Percentiles rank a stretch among this genome's conserved stretches.
Conservation (phyloP, 2,329 filamentous ascomycete genomes). For the Dryadomyces sulphureus region DNA sequence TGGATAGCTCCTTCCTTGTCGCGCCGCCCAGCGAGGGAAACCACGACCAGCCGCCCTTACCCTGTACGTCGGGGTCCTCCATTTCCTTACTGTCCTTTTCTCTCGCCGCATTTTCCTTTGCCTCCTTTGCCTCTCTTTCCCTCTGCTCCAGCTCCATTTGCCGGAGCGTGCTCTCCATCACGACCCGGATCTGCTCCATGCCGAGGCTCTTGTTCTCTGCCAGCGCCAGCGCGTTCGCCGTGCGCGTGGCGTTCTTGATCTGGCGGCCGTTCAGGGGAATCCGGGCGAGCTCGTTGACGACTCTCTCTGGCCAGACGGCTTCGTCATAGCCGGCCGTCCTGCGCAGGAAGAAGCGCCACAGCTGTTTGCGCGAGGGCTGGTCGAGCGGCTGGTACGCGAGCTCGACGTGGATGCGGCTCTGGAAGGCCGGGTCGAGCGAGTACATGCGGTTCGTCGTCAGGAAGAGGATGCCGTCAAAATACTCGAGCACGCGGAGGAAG, state of each 20-base stretch:
- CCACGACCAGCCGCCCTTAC: background rate
- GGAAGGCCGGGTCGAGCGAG: conserved; percentile 31
- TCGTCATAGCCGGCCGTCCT: background rate
- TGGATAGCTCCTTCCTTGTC: too few relatives aligned
- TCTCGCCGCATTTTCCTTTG: background rate
- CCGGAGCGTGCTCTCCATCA: background rate
- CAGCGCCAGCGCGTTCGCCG: background rate
- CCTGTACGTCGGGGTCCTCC: too few relatives aligned
- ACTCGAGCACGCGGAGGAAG: conserved; percentile 28
- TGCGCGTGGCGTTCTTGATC: background rate
- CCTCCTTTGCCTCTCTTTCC: background rate
- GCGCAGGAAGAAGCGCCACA: background rate
- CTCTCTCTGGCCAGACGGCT: background rate
- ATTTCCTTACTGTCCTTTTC: background rate
- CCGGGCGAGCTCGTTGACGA: background rate
- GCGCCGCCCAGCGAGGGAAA: too few relatives aligned
- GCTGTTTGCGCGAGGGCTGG: background rate
- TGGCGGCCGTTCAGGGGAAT: background rate
- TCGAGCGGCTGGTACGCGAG: conserved; percentile 25
- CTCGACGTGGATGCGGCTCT: conserved; percentile 31
- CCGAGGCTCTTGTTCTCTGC: background rate
- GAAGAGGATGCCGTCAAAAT: conserved; percentile 33
- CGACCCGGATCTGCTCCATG: background rate
- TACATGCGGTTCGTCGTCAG: conserved; percentile 31
- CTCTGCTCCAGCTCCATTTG: too few relatives aligned